These are phyloP conservation scores for Tolypocladium paradoxum DNA, from an alignment of 2,329 filamentous ascomycete genomes.

Conservation along the genomic window DNA sequence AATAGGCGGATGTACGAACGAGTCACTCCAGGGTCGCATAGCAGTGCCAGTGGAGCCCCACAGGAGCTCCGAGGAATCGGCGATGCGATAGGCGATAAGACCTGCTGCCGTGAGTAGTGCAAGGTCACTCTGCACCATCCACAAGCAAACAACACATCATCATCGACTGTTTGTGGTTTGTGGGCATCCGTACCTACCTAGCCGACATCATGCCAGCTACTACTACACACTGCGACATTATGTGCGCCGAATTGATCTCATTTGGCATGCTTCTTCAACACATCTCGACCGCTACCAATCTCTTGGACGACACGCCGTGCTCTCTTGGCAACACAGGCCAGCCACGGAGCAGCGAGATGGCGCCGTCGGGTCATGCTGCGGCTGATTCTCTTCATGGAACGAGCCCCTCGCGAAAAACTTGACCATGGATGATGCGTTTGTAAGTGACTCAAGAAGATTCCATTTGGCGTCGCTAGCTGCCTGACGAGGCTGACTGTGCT, in stretches of 20 bases:
- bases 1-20: too few relatives aligned
- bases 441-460: neutral
- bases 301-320: constrained; percentile 1
- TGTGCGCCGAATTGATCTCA: constrained; percentile 24
- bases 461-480: neutral
- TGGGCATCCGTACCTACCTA: neutral
- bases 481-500: neutral
- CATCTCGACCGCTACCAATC: constrained; percentile 17
- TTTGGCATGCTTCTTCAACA: constrained; percentile 25
- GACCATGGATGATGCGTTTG: neutral
- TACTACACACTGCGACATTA: constrained; percentile 14
- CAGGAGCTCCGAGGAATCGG: neutral
- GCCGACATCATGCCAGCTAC: constrained; percentile 4
- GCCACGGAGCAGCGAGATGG: neutral
- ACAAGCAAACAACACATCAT: too few relatives aligned
- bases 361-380: neutral
- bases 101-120: neutral
- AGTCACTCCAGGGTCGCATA: neutral
- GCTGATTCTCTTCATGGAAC: neutral
- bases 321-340: neutral
- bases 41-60: neutral
- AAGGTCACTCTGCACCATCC: neutral
- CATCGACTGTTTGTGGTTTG: neutral
- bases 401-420: too few relatives aligned
- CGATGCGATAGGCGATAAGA: neutral